Base-by-base conservation (phyloP, 2,329 filamentous ascomycete genomes). In the Trichoderma citrinoviride region DNA sequence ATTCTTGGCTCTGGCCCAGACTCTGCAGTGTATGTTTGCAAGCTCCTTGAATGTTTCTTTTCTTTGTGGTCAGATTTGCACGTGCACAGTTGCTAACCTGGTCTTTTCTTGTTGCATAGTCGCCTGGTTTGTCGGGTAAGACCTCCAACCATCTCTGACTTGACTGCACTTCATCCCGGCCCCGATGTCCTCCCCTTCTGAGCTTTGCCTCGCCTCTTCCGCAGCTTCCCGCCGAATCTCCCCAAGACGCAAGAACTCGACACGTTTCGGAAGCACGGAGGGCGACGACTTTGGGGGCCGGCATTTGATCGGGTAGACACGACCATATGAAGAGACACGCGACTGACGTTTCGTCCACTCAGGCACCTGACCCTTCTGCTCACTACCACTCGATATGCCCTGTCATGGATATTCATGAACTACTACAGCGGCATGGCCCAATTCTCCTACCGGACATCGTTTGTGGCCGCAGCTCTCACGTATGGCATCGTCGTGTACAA, bases 401-500 rank as follows among this genome's bases (percentile, higher is more conserved):
- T 98, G 68, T 96, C 93, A 55, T 96, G 92, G 82, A 79, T 97
- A 65, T 90, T 90, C 73, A 90, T 98, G 84, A 96, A 96, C 84
- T 93, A 87, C 77, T 90, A 90, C 76, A 88, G 88, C 65, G 80
- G 86, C 75, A 87, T 87, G 82, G 93, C 94, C 54, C 84, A 86
- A 70, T 88, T 95, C 77, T 90, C 90, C 65, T 99, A 99, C 82
- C 93, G 95, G 73, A 86, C 90, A 62, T 91, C 93, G 65, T 99
- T 99, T 77, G 71, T 97, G 71, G 89, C 93, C 3, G 95, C 95
- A 6, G 92, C 93, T 54, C 87, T 88, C 56, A 98, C 95, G 12
- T 99, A 99, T 78, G 94, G 95, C 70, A 98, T 99, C 70, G 95
- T 99, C 56, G 94, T 99, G 68, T 98, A 97, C 85, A 99, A 99